phyloP scores from a whole-genome alignment of 192 early-diverging fungal species.

The Dispira parvispora region DNA sequence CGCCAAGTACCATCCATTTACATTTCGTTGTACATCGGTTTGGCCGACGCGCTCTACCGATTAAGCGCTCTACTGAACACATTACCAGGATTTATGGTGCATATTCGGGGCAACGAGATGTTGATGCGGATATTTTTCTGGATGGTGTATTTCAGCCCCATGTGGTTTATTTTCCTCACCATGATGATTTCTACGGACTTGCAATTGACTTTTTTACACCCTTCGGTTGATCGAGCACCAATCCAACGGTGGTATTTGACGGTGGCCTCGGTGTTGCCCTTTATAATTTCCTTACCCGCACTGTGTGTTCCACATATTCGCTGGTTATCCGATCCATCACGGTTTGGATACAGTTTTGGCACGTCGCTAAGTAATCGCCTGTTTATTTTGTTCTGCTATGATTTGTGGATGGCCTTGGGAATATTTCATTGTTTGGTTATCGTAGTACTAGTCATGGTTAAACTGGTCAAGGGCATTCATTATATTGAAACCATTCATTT shows the following conservation, averaged over 20 bases:
- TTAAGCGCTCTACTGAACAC: background rate
- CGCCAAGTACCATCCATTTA: constrained; percentile 10
- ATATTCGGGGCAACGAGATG: background rate
- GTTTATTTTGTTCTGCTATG: constrained; percentile 10
- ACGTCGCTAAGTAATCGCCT: background rate
- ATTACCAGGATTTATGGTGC: constrained; percentile 3
- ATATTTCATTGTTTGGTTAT: constrained; percentile 2
- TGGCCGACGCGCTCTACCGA: constrained; percentile 10
- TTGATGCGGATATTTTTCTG: constrained; percentile 10
- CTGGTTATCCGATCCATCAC: constrained; percentile 3
- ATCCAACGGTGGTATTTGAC: constrained; percentile 2
- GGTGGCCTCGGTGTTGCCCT: constrained; percentile 1
- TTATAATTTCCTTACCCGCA: constrained; percentile 5
- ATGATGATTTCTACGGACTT: constrained; percentile 10
- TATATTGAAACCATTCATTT: constrained; percentile 10
- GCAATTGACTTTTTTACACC: constrained; percentile 10
- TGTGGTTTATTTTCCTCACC: constrained; percentile 11
- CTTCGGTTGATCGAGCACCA: background rate
- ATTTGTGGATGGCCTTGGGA: constrained; percentile 8
- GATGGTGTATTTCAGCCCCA: constrained; percentile 1
- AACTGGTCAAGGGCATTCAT: constrained; percentile 5
- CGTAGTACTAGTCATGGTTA: constrained; percentile 3
- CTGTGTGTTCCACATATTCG: constrained; percentile 9
- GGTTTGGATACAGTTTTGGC: constrained; percentile 9
- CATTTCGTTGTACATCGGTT: constrained; percentile 6